phyloP scores from a whole-genome alignment of 768 basidiomycete genomes.

The Leucosporidium creatinivorum region DNA sequence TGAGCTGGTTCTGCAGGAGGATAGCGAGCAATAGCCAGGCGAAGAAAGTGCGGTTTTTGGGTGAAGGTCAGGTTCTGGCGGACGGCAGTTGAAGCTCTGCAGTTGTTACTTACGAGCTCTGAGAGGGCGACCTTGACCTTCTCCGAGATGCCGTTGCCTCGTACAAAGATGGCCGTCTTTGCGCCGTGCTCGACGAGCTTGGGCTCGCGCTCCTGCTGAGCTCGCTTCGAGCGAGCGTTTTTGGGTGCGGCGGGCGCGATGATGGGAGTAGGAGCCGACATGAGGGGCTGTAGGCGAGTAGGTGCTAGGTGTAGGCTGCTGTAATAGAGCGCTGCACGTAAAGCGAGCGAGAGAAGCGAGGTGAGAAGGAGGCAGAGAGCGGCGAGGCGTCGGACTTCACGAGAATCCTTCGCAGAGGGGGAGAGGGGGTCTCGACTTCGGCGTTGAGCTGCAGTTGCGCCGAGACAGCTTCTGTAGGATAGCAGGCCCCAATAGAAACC shows the following conservation, averaged over 20 bases:
- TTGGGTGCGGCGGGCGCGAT: conserved; percentile 59
- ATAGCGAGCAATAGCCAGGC: no score
- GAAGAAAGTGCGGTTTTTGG: conserved; percentile 4
- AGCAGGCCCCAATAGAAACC: no score
- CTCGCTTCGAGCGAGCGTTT: conserved; percentile 92
- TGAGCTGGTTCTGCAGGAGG: conserved; percentile 72
- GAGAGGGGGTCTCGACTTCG: no score
- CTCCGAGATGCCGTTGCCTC: conserved; percentile 78
- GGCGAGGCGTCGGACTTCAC: no score
- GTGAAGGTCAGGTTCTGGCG: background rate
- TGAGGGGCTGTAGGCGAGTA: background rate
- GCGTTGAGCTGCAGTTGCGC: no score
- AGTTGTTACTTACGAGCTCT: conserved; percentile 62
- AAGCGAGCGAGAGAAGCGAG: no score
- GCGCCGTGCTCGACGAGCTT: conserved; percentile 78
- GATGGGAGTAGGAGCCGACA: conserved; percentile 22
- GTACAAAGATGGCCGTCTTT: conserved; percentile 81
- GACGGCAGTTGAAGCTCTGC: no score
- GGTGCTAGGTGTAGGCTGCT: no score
- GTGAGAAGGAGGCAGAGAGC: no score
- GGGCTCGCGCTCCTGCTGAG: conserved; percentile 71
- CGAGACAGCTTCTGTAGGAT: no score
- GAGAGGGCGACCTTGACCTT: conserved; percentile 72
- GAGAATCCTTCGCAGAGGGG: no score
- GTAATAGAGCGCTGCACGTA: no score